Percentiles rank a stretch among this genome's conserved stretches.
These are phyloP conservation scores for Brassica balearica DNA, from an alignment of 441 rosid genomes.

Conservation along the genomic window DNA sequence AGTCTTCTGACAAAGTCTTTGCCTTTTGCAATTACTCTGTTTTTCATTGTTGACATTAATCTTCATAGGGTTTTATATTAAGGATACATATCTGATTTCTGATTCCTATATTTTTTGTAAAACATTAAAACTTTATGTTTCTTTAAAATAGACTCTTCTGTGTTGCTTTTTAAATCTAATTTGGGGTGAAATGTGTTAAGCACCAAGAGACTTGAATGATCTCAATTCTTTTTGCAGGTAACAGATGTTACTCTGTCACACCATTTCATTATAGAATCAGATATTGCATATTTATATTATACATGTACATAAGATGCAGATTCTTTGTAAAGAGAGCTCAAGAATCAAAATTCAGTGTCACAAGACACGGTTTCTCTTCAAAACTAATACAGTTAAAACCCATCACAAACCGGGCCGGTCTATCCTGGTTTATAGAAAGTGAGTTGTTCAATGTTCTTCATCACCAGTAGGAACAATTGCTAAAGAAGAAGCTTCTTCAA, in stretches of 20 bases:
- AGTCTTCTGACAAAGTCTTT: slow-evolving; percentile 22
- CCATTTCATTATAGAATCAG: not conserved
- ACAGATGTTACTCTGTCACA: slow-evolving; percentile 37
- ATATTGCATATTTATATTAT: not conserved
- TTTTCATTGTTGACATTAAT: slow-evolving; percentile 8
- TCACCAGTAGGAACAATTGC: slow-evolving; percentile 15
- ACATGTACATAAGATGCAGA: slow-evolving; percentile 22
- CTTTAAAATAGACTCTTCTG: not conserved
- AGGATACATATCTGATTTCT: slow-evolving; percentile 29
- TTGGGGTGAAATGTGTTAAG: slow-evolving; percentile 59
- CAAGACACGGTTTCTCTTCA: not conserved
- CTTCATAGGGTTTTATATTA: slow-evolving; percentile 3
- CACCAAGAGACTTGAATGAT: slow-evolving; percentile 60
- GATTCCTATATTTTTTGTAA: slow-evolving; percentile 9
- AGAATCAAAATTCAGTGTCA: not conserved
- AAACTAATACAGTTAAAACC: not conserved
- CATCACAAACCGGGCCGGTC: not conserved
- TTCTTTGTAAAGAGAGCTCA: slow-evolving; percentile 13
- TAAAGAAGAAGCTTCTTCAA: slow-evolving; percentile 23
- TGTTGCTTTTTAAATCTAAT: not conserved
- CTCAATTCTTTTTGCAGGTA: slow-evolving; percentile 53
- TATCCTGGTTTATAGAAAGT: not conserved
- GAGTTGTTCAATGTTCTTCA: slow-evolving; percentile 27
- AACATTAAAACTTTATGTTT: not conserved
- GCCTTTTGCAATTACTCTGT: slow-evolving; percentile 40